Evolutionary conservation across 805 yeast genomes (phyloP).

Genomic region (Debaryomyces hansenii): DNA sequence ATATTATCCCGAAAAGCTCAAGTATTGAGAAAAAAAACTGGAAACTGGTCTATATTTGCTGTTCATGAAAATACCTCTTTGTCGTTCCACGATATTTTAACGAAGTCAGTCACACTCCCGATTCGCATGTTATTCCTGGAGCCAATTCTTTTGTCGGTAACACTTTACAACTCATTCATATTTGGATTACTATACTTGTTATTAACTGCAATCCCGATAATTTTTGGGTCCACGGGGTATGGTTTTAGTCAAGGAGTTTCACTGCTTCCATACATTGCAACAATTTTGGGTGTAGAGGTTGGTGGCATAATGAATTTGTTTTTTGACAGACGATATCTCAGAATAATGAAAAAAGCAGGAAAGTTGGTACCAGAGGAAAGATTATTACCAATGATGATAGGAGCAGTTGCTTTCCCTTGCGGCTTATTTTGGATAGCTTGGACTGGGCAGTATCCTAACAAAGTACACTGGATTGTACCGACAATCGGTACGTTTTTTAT

Average conservation of each 20-base stretch:
- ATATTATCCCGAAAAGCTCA: constrained; percentile 20
- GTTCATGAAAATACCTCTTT: constrained; percentile 22
- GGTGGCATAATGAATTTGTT: constrained; percentile 52
- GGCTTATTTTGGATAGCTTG: constrained; percentile 2
- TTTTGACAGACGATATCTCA: constrained; percentile 45
- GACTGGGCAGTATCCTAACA: neutral
- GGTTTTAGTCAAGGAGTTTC: constrained; percentile 55
- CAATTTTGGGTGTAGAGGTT: constrained; percentile 61
- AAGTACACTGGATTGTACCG: neutral
- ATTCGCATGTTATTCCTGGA: constrained; percentile 28
- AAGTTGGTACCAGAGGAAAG: neutral
- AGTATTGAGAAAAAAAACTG: constrained; percentile 22
- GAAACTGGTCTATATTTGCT: constrained; percentile 24
- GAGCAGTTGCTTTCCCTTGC: neutral
- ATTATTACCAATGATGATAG: neutral
- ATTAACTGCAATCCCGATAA: constrained; percentile 34
- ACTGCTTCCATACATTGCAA: constrained; percentile 71
- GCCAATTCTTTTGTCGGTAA: constrained; percentile 36
- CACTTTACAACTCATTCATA: constrained; percentile 40
- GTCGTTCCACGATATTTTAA: constrained; percentile 16
- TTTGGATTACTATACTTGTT: constrained; percentile 41
- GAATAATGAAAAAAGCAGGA: neutral
- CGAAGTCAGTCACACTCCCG: constrained; percentile 27
- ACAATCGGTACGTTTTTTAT: neutral
- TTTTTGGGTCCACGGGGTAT: constrained; percentile 50